Evolutionary conservation across 495 filamentous ascomycete genomes (phyloP).

Genomic region (Penicillium antarcticum): DNA sequence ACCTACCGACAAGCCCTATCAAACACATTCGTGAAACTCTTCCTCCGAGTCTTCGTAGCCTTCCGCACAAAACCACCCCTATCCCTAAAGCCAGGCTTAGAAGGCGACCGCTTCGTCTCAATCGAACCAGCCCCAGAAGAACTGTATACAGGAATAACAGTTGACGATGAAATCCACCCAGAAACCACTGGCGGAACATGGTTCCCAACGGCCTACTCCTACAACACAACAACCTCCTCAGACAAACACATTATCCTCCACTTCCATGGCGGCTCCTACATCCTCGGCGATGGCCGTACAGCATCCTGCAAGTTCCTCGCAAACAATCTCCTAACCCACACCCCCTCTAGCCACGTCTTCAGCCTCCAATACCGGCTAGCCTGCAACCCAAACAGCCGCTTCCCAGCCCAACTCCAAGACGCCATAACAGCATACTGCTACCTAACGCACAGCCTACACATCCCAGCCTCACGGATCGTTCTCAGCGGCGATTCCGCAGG

Average conservation of each 20-base stretch:
- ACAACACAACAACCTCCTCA: constrained; percentile 1
- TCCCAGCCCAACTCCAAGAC: constrained; percentile 46
- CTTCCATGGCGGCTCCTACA: constrained; percentile 51
- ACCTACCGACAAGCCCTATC: constrained; percentile 23
- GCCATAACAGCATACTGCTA: constrained; percentile 38
- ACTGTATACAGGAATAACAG: constrained; percentile 21
- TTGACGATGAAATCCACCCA: constrained; percentile 22
- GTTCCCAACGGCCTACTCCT: constrained; percentile 24
- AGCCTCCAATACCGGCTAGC: constrained; percentile 40
- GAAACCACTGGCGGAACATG: constrained; percentile 28
- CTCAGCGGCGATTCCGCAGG: constrained; percentile 46
- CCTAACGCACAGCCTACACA: constrained; percentile 26
- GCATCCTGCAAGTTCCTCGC: constrained; percentile 23
- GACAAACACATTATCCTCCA: constrained; percentile 36
- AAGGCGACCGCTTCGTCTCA: constrained; percentile 14
- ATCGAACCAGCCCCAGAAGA: constrained; percentile 11
- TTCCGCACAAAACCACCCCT: constrained; percentile 7
- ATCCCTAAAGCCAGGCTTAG: constrained; percentile 4
- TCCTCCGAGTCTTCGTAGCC: constrained; percentile 1
- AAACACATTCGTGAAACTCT: constrained; percentile 10
- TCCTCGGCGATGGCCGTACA: constrained; percentile 23
- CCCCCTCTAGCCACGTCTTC: constrained; percentile 20
- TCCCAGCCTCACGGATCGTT: constrained; percentile 31
- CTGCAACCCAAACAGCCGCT: constrained; percentile 25
- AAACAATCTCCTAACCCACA: constrained; percentile 16